Conservation (phyloP, 371 early-diverging fungal species). For the Chytridium lagenaria region DNA sequence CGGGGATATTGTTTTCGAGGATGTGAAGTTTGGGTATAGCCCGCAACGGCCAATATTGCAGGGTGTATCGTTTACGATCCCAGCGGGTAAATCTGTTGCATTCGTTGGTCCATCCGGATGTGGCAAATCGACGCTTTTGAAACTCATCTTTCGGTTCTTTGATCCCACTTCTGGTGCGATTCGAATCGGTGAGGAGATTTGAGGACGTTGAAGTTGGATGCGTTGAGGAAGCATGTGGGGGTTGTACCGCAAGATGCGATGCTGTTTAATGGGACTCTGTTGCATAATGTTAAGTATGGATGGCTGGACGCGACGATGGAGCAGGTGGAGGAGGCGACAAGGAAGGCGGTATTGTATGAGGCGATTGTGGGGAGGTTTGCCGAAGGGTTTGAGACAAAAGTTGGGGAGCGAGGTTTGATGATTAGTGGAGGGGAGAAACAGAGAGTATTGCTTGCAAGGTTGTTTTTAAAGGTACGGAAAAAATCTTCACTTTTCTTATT, state of each 20-base stretch:
- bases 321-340: conserved; percentile 75
- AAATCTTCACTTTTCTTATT: conserved; percentile 16
- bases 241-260: conserved; percentile 64
- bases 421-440: conserved; percentile 95
- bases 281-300: conserved; percentile 56
- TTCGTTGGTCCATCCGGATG: conserved; percentile 97
- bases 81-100: conserved; percentile 88
- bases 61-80: conserved; percentile 80
- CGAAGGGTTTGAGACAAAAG: conserved; percentile 84
- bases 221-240: conserved; percentile 53
- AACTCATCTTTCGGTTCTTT: conserved; percentile 91
- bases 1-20: conserved; percentile 77
- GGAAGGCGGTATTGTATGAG: conserved; percentile 68
- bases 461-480: conserved; percentile 65
- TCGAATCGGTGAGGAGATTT: conserved; percentile 90
- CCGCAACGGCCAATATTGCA: conserved; percentile 76
- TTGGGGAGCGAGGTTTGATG: conserved; percentile 93
- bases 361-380: conserved; percentile 43
- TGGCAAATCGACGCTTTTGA: conserved; percentile 88
- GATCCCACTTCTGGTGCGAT: conserved; percentile 83
- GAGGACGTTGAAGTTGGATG: conserved; percentile 61
- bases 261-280: conserved; percentile 53
- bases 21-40: conserved; percentile 88
- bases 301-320: conserved; percentile 56
- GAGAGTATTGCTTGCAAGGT: conserved; percentile 83